Base-by-base conservation (phyloP, 2,329 filamentous ascomycete species). In the Parastagonospora avenae region DNA sequence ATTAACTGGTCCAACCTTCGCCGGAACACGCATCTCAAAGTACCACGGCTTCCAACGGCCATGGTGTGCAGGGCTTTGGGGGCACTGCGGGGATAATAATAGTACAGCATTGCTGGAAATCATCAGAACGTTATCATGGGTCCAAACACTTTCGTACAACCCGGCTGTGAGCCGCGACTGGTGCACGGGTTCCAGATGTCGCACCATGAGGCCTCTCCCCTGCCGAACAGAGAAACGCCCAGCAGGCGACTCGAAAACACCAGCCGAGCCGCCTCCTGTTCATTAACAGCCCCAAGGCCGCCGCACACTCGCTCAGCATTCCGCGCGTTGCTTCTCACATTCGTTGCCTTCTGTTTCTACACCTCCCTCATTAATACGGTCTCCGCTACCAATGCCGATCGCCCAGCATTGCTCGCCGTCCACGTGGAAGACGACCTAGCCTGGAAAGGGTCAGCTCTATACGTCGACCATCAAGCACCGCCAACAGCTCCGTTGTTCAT, bases 371-470 rank as follows among this genome's bases (percentile, higher is more conserved):
- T 68, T 50, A 63, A 61, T 48, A 52, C 63, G 42, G 64, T 59
- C 35, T 52, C 58, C 42, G 68, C 67, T 39, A 41, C 64, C 57
- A 58, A 70, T 67, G 71, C 57, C 68, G 62, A 70, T 67, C 70
- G 64, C 57, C 62, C 60, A 56, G 59, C 63, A 42, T 53, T 64
- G 48, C 50, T 57, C 46, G 46, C 38, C 27, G 32, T 38, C 38
- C 46, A 42, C 39, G 49, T 60, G 43, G 53, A 60, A 52, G 57
- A 64, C 53, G 53, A 64, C 55, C 58, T 65, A 49, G 52, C 56
- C 47, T 69, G 68, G 69, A 63, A 58, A 54, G 63, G 64, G 59
- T 62, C 66, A 51, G 59, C 63, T 42, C 51, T 70, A 8, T 59
- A 64, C 50, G 42, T 72, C 48, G 69, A 74, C 50, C 63, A 59